phyloP scores from a whole-genome alignment of 345 rosid species.

The Melaleuca alternifolia region DNA sequence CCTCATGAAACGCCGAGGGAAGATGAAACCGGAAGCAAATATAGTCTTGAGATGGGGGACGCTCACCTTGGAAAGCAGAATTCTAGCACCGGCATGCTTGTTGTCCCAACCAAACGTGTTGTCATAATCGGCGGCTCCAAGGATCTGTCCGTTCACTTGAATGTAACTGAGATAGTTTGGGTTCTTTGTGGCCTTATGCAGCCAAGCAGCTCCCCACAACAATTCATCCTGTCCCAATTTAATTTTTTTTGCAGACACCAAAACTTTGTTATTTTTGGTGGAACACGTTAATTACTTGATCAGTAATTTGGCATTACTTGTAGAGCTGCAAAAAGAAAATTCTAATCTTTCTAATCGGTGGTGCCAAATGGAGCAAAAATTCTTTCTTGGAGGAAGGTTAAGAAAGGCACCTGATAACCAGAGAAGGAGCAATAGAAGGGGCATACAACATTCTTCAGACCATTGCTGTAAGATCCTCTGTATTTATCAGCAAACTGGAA shows the following conservation, averaged over 20 bases:
- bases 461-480: constrained; percentile 60
- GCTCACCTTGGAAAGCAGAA: constrained; percentile 81
- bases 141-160: constrained; percentile 60
- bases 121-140: constrained; percentile 81
- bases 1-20: not conserved
- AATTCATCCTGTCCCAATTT: constrained; percentile 58
- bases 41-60: not conserved
- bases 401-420: constrained; percentile 40
- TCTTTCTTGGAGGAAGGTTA: not conserved
- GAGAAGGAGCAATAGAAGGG: constrained; percentile 71
- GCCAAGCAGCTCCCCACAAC: constrained; percentile 98
- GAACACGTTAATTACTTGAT: not conserved
- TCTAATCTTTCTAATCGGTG: not conserved
- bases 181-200: constrained; percentile 75
- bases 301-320: not conserved
- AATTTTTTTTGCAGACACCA: not conserved
- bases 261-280: not conserved
- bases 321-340: not conserved
- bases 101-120: constrained; percentile 98
- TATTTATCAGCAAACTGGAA: constrained; percentile 60
- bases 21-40: not conserved
- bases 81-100: constrained; percentile 83
- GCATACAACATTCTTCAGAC: constrained; percentile 38
- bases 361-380: not conserved
- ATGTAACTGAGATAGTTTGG: constrained; percentile 59